Percentiles rank a stretch among this genome's conserved stretches.
These are phyloP conservation scores for Pholiota adiposa DNA, from an alignment of 1,284 basidiomycete species.

Conservation along the genomic window DNA sequence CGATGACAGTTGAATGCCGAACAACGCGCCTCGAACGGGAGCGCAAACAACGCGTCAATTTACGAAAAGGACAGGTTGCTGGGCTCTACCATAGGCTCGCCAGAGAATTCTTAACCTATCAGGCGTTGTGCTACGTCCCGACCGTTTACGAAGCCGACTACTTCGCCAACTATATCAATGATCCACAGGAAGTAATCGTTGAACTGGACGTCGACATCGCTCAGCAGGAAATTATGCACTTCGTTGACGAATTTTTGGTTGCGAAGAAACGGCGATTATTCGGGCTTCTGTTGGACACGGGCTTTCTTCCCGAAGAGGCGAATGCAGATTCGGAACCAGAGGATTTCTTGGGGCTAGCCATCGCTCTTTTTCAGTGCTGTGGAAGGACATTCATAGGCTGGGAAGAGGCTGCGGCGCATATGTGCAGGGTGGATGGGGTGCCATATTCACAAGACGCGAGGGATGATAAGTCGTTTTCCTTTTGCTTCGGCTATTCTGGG, in stretches of 20 bases:
- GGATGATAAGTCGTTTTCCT: not conserved
- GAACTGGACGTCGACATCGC: not conserved
- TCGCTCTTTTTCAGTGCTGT: conserved; percentile 2
- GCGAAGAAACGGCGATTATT: not conserved
- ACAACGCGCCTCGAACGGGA: not conserved
- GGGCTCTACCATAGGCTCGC: not conserved
- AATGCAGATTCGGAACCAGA: not conserved
- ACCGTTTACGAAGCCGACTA: not conserved
- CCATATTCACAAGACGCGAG: too few species aligned
- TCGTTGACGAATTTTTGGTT: not conserved
- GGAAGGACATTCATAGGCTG: not conserved
- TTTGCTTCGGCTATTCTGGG: not conserved
- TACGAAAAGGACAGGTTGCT: not conserved
- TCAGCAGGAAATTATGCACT: not conserved
- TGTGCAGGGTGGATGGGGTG: not conserved
- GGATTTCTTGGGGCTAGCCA: not conserved
- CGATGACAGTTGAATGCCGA: not conserved
- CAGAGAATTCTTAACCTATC: not conserved
- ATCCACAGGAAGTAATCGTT: not conserved
- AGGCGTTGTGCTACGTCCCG: not conserved
- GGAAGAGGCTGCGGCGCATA: not conserved
- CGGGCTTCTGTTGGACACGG: not conserved
- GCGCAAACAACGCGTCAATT: not conserved
- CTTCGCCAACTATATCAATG: not conserved
- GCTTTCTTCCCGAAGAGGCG: not conserved